These are phyloP conservation scores for Bacidia gigantensis DNA, from an alignment of 495 filamentous ascomycete genomes.

Conservation along the genomic window DNA sequence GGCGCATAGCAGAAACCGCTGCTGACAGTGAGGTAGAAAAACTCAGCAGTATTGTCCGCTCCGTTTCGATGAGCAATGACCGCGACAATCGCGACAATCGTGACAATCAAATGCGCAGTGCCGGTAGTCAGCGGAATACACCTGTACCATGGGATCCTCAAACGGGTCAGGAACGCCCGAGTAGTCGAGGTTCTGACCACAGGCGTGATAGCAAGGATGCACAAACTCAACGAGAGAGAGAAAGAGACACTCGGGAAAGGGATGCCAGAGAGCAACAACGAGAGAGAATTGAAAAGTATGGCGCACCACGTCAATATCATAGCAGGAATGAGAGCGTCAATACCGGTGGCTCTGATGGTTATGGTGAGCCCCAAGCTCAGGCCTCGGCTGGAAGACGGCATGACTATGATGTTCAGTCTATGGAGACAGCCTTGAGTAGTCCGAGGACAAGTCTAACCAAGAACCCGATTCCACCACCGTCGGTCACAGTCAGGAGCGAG, in stretches of 20 bases:
- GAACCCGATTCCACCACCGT: slow-evolving; percentile 85
- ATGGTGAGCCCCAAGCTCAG: slow-evolving; percentile 51
- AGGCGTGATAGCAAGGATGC: slow-evolving; percentile 24
- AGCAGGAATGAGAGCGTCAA: slow-evolving; percentile 64
- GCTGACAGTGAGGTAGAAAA: slow-evolving; percentile 50
- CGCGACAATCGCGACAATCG: slow-evolving; percentile 11
- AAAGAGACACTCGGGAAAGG: slow-evolving; percentile 31
- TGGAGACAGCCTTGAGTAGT: slow-evolving; percentile 75
- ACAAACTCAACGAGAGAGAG: slow-evolving; percentile 29
- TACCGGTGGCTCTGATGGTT: slow-evolving; percentile 61
- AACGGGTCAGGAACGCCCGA: slow-evolving; percentile 34
- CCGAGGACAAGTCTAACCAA: slow-evolving; percentile 54
- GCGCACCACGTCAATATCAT: slow-evolving; percentile 35
- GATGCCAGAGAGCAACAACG: slow-evolving; percentile 47
- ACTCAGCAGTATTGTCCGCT: slow-evolving; percentile 86
- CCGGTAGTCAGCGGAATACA: slow-evolving; percentile 38
- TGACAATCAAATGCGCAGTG: slow-evolving; percentile 31
- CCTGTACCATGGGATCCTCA: slow-evolving; percentile 46
- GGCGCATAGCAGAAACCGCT: not conserved
- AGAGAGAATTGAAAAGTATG: slow-evolving; percentile 48
- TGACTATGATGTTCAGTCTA: slow-evolving; percentile 91
- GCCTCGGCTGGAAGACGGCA: slow-evolving; percentile 48
- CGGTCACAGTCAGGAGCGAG: slow-evolving; percentile 86
- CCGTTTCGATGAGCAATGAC: slow-evolving; percentile 45
- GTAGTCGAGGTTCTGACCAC: slow-evolving; percentile 34